Base-by-base conservation (phyloP, 495 filamentous ascomycete species). In the Trichoderma virens region DNA sequence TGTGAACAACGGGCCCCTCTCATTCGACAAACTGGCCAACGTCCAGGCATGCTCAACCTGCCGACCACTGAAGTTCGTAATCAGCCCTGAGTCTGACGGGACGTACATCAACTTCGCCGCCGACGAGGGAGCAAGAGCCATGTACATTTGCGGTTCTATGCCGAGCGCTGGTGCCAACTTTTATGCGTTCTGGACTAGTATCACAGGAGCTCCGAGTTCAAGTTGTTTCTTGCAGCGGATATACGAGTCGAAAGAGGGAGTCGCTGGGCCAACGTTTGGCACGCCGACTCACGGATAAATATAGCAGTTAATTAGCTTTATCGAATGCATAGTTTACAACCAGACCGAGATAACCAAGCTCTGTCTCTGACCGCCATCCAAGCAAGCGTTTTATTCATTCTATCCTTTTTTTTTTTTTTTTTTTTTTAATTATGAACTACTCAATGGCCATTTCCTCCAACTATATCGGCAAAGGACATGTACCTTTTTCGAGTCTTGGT, bases 11-110 rank as follows among this genome's bases (percentile, higher is more conserved):
- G 43, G 23, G 18, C 3, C n/a, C n/a, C 43, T 47, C n/a, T 3
- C 43, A 20, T 47, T 47, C 43, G 43, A 47, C n/a, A 47, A 23
- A 47, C 2, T 47, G 18, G 2, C 43, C 20, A 47, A 47, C n/a
- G n/a, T 47, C 43, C 43, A 47, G 43, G 43, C 43, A 23, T 47
- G 43, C 43, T 47, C 43, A 47, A 47, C 43, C 43, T 47, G 43
- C 43, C 43, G 20, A 23, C 43, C 43, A 23, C 43, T 47, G 18
- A 20, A 47, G 43, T 47, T 47, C 20, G 18, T 1, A 23, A 47
- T 47, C n/a, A 47, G 43, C 18, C 43, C 5, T 20, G 43, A 47
- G 43, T 47, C 43, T 2, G 18, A 47, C 43, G 43, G 43, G 6
- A 20, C 8, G 0, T 47, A 47, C 8, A 47, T 47, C 2, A 47